A percentile compares a stretch with the other conserved stretches of the same genome.
These are phyloP conservation scores for Chlorella sp. DNA, from an alignment of 139 green algal genomes.

Conservation along the genomic window DNA sequence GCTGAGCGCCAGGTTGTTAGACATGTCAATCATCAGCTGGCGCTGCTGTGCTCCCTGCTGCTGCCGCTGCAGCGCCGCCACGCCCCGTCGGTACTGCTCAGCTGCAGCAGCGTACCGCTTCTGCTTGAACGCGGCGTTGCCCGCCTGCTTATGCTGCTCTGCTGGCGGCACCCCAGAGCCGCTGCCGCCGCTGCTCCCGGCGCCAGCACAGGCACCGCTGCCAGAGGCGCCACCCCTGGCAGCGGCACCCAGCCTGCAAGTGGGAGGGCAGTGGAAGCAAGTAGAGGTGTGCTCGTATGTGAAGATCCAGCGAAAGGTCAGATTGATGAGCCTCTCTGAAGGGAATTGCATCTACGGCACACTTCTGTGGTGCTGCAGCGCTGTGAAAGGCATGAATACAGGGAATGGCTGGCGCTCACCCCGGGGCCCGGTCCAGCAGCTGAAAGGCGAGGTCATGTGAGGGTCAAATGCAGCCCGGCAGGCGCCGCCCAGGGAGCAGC, in stretches of 20 bases:
- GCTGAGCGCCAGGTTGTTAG: background rate
- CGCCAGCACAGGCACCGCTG: background rate
- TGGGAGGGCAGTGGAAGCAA: too few species aligned
- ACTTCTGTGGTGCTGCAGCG: too few species aligned
- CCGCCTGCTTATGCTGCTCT: background rate
- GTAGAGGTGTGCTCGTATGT: too few species aligned
- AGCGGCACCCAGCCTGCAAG: background rate
- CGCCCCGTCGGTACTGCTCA: background rate
- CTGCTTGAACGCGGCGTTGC: conserved; percentile 14
- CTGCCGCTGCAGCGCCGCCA: background rate
- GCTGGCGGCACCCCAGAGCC: background rate
- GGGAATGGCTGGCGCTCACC: too few species aligned
- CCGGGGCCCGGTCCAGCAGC: too few species aligned
- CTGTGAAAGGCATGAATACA: too few species aligned
- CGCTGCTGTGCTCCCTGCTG: background rate
- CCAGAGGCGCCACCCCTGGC: background rate
- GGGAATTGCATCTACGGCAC: too few species aligned
- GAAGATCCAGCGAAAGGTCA: too few species aligned
- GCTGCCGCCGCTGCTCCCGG: background rate
- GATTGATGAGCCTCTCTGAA: too few species aligned
- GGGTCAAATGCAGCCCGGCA: too few species aligned
- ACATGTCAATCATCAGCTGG: background rate
- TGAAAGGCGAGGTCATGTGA: too few species aligned
- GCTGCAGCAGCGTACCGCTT: background rate
- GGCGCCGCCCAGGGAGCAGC: too few species aligned